A percentile compares a stretch with the other conserved stretches of the same genome.
phyloP scores from a whole-genome alignment of 129 eudicot species.

The Cynara cardunculus region DNA sequence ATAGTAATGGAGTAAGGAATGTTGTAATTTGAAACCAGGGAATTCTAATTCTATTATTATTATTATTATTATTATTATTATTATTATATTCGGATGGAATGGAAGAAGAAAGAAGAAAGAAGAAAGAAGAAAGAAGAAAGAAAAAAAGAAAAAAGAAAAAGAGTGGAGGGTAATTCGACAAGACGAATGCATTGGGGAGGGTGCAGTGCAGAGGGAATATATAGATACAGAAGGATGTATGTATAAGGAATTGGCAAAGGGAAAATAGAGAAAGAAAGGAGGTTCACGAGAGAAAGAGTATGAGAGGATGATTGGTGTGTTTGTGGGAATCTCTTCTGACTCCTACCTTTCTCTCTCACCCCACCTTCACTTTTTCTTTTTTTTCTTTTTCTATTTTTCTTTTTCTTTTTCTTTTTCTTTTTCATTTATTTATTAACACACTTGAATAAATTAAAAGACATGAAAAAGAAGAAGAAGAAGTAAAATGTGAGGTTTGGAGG shows the following conservation, averaged over 20 bases:
- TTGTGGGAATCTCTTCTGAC: conserved; percentile 34
- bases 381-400: background rate
- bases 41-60: no score
- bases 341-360: conserved; percentile 5
- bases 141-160: background rate
- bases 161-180: conserved; percentile 32
- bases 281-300: conserved; percentile 14
- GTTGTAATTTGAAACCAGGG: no score
- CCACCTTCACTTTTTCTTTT: background rate
- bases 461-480: no score
- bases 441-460: no score
- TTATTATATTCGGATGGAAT: background rate
- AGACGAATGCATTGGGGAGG: conserved; percentile 38
- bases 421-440: background rate
- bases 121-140: background rate
- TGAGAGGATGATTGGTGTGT: conserved; percentile 27
- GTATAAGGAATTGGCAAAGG: background rate
- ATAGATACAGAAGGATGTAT: conserved; percentile 24
- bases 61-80: no score
- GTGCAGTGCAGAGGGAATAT: conserved; percentile 29
- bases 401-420: background rate
- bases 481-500: no score
- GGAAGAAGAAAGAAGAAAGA: background rate
- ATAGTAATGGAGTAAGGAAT: no score
- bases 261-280: background rate